phyloP scores from a whole-genome alignment of 2,329 filamentous ascomycete genomes.

The Alternaria atra region DNA sequence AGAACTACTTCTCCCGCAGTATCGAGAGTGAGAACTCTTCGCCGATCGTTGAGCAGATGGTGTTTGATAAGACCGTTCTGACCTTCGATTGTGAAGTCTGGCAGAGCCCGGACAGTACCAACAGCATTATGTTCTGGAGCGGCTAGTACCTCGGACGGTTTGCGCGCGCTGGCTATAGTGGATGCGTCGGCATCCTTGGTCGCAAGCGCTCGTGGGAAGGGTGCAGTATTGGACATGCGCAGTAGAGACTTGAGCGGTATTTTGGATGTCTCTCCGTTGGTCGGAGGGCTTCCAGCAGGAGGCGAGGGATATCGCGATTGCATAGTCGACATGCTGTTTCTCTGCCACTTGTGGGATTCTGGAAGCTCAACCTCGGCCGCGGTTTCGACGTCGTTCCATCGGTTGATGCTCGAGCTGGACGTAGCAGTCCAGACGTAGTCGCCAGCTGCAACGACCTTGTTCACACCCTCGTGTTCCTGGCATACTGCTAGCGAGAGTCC shows the following conservation, averaged over 20 bases:
- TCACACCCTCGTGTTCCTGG: slow-evolving; percentile 87
- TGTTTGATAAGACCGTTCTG: slow-evolving; percentile 96
- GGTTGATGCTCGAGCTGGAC: slow-evolving; percentile 88
- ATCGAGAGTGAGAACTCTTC: slow-evolving; percentile 88
- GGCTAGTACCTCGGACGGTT: slow-evolving; percentile 65
- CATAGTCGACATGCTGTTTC: slow-evolving; percentile 61
- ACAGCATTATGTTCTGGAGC: slow-evolving; percentile 46
- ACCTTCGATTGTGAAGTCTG: slow-evolving; percentile 77
- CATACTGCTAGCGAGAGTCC: slow-evolving; percentile 89
- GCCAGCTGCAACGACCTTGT: slow-evolving; percentile 69
- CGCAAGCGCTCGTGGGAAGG: slow-evolving; percentile 69
- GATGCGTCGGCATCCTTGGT: slow-evolving; percentile 65
- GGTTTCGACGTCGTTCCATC: slow-evolving; percentile 88
- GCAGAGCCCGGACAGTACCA: slow-evolving; percentile 53
- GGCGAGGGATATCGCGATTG: slow-evolving; percentile 54
- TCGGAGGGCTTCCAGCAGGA: slow-evolving; percentile 43
- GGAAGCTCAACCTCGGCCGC: slow-evolving; percentile 70
- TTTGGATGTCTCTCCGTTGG: slow-evolving; percentile 57
- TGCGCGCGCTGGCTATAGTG: slow-evolving; percentile 62
- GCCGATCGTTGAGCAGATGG: slow-evolving; percentile 87
- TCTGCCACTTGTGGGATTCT: slow-evolving; percentile 61
- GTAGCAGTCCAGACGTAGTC: slow-evolving; percentile 91
- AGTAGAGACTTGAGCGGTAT: slow-evolving; percentile 82
- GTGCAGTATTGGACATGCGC: slow-evolving; percentile 82
- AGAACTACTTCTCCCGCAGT: slow-evolving; percentile 93